Evolutionary conservation across 345 rosid species (phyloP), one percentile per base, ranked within the genome.

Genomic region (Euphorbia pulcherrima): DNA sequence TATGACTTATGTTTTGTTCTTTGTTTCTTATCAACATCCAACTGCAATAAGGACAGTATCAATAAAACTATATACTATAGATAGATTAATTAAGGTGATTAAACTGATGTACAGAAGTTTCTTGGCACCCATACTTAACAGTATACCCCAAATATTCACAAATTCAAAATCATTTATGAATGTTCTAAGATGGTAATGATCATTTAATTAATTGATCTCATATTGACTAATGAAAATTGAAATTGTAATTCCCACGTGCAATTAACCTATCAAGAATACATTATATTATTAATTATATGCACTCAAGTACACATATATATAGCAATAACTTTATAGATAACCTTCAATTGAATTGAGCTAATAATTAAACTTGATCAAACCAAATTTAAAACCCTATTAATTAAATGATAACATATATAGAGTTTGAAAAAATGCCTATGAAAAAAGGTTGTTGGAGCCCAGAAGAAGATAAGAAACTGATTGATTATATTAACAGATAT

Each of bases 391-490:
- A 6, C 12, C 13, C 16, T 7, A 7, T 12, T 7, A 44, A 44
- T 44, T 44, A 2, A 28, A 56, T 24, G 35, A 26, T 56, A 28
- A 56, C 40, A 4, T 59, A 30, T 35, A 8, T 11, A 13, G 11
- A 48, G 2, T 21, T 46, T 33, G 30, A 54, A 7, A 3, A 54
- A 26, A 23, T 24, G 50, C 53, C 39, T 10, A 23, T 76, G 64
- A 82, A 20, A 26, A 82, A 60, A 74, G 81, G 81, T 6, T 16
- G 33, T 18, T 79, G 85, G 85, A 72, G 69, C 67, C 59, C 70
- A 17, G 78, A 79, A 53, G 85, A 82, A 72, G 85, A 82, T 62
- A 52, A 56, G 24, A 76, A 65, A 54, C 50, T 82, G 54, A 70
- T 63, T 7, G 62, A 69, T 72, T 79, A 82, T 60, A 55, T 82